Base-by-base conservation (phyloP, 768 basidiomycete genomes). In the Solioccasus polychromus region DNA sequence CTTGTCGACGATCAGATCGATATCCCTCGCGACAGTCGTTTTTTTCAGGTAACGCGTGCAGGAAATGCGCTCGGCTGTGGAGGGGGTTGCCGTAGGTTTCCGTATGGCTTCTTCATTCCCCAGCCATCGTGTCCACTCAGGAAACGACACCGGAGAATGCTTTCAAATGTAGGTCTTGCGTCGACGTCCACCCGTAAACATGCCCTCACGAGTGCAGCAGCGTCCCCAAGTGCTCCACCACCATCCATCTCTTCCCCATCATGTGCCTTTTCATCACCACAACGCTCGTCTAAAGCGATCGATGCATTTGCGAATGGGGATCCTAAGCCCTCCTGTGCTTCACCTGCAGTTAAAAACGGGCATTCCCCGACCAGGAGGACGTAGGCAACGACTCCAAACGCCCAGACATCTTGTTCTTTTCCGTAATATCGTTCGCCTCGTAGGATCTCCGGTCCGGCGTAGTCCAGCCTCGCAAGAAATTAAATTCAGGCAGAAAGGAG, bases 341-440 rank as follows among this genome's bases (percentile, higher is more conserved):
- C 94, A 30, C 83, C 86, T 1, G 93, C 85, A 15, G 88, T 91
- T 69, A 84, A 81, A 71, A 93, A 94, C 1, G 91, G 91, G 59
- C 92, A 94, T 70, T 95, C 92, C 6, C 92, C 91, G 18, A 86
- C 79, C 15, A 98, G 77, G 51, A 99, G 79, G 45, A 99, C 95
- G 64, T 93, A 99, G 11, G 85, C 92, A 18, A 99, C 92, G 19
- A 98, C 93, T 12, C 95, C 95, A 49, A 95, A 89, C 0, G 95
- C 95, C 94, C 95, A 99, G 3, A 97, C 88, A 56, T 99, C 95
- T 67, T 97, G 94, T 62, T 95, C 92, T 61, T 93, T 94, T 28
- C 95, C 96, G 52, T 88, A 78, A 64, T 99, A 99, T 39, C 89
- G 80, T 62, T 96, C 92, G 3, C 95, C 95, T 15, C 92, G 83